Evolutionary conservation across 352 stramenopile genomes (phyloP), one percentile per base, ranked within the genome.

Genomic region (Phytophthora fragariae): DNA sequence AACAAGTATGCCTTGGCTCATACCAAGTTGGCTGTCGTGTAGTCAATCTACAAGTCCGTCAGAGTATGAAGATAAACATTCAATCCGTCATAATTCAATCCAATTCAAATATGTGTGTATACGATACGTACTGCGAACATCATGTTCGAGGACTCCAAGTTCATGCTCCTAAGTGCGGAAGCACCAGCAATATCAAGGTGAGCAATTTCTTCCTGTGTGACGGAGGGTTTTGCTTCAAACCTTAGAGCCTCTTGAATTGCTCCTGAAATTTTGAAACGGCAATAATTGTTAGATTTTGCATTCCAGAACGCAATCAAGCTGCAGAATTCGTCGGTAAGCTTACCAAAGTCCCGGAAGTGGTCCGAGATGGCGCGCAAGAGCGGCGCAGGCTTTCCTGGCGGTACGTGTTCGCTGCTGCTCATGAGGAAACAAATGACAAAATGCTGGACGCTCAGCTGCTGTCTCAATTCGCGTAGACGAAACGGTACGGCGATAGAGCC

Each of bases 101-200:
- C 37, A 31, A 31, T 46, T 46, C 37, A 15, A 46, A 46, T 2
- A 2, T 19, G 5, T 50, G 17, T 21, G 17, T 4, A 21, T 50
- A 59, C 47, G 37, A 49, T 37, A 79, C 78, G 47, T 46, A 85
- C 73, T 31, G 74, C 84, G 56, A 95, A 76, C 54, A 95, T 72
- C 47, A 94, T 66, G 62, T 92, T 92, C 12, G 82, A 92, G 14
- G 85, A 90, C 68, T 93, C 84, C 14, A 94, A 47, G 56, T 75
- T 80, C 73, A 80, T 80, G 44, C 64, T 75, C 52, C 73, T 80
- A 59, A 17, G 7, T 17, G 39, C 5, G 17, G 56, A 15, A 56
- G 6, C 4, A 57, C 15, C 37, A 15, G 11, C 1, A 12, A 5
- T 17, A 5, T 46, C 37, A 46, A 46, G 12, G 37, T 46, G 6